Conservation (phyloP, 1,284 basidiomycete genomes). For the Marasmius fiardii region DNA sequence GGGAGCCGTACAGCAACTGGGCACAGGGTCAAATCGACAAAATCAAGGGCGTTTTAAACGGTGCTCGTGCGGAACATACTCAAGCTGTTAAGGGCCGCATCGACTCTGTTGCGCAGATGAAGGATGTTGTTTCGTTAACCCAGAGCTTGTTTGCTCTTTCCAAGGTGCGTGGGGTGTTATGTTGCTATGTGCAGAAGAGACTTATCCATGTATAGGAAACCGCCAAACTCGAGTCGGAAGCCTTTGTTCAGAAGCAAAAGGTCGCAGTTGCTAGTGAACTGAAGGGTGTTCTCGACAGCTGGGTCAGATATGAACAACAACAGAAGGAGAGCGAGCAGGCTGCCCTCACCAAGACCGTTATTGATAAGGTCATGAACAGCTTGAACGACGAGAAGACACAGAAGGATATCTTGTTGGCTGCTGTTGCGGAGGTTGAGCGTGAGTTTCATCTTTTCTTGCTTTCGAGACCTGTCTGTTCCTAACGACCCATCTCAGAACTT, state of each 20-base stretch:
- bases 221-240: slow-evolving; percentile 85
- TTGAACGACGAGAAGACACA: slow-evolving; percentile 92
- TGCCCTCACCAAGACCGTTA: slow-evolving; percentile 84
- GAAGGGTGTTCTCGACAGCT: slow-evolving; percentile 94
- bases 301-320: slow-evolving; percentile 98
- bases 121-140: slow-evolving; percentile 90
- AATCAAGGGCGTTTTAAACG: slow-evolving; percentile 81
- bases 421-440: slow-evolving; percentile 93
- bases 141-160: slow-evolving; percentile 90
- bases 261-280: slow-evolving; percentile 85
- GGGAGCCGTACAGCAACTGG: slow-evolving; percentile 92
- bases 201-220: slow-evolving; percentile 64
- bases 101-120: slow-evolving; percentile 87
- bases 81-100: slow-evolving; percentile 93
- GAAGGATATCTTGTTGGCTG: slow-evolving; percentile 84
- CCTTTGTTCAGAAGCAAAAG: slow-evolving; percentile 91
- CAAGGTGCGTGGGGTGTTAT: slow-evolving; percentile 60
- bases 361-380: slow-evolving; percentile 81
- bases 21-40: slow-evolving; percentile 84
- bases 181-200: neutral
- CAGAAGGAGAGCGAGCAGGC: slow-evolving; percentile 95
- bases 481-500: slow-evolving; percentile 26
- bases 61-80: slow-evolving; percentile 87
- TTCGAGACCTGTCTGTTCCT: neutral
- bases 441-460: slow-evolving; percentile 34